Percentiles rank a stretch among this genome's conserved stretches.
phyloP scores from a whole-genome alignment of 1,284 basidiomycete genomes.

The Apiotrichum sp. region DNA sequence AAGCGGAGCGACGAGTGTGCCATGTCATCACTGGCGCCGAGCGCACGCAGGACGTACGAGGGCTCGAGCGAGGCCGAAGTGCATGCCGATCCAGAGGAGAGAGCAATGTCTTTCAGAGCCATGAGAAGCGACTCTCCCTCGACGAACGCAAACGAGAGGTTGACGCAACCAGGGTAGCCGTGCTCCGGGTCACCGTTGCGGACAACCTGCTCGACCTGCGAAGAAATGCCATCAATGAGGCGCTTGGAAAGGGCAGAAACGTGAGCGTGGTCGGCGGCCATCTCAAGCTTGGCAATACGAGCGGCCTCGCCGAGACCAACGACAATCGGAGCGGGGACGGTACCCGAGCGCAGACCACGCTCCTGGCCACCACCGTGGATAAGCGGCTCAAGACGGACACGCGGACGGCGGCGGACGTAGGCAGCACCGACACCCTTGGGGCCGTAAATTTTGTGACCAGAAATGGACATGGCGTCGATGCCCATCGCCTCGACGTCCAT shows the following conservation, averaged over 20 bases:
- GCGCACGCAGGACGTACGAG: slow-evolving; percentile 92
- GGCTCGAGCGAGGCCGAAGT: slow-evolving; percentile 98
- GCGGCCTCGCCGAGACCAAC: slow-evolving; percentile 96
- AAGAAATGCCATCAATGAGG: slow-evolving; percentile 73
- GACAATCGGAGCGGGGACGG: slow-evolving; percentile 79
- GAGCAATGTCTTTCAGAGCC: slow-evolving; percentile 97
- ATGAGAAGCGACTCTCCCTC: slow-evolving; percentile 96
- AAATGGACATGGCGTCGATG: slow-evolving; percentile 92
- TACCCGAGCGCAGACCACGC: slow-evolving; percentile 88
- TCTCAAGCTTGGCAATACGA: slow-evolving; percentile 83
- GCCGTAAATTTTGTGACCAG: slow-evolving; percentile 96
- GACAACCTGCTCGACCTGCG: slow-evolving; percentile 80
- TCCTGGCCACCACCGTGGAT: slow-evolving; percentile 97
- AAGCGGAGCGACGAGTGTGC: slow-evolving; percentile 97
- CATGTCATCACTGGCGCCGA: slow-evolving; percentile 97
- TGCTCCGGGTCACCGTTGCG: slow-evolving; percentile 78
- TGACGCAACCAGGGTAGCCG: slow-evolving; percentile 89
- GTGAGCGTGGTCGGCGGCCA: slow-evolving; percentile 80
- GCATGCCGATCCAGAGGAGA: slow-evolving; percentile 96
- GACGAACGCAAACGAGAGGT: slow-evolving; percentile 93
- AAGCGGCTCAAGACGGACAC: slow-evolving; percentile 91
- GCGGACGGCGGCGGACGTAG: slow-evolving; percentile 86
- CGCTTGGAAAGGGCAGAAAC: slow-evolving; percentile 73
- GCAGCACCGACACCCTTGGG: slow-evolving; percentile 95
- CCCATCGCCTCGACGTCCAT: slow-evolving; percentile 93